phyloP scores from a whole-genome alignment of 805 yeast species.

The Saturnispora besseyi region DNA sequence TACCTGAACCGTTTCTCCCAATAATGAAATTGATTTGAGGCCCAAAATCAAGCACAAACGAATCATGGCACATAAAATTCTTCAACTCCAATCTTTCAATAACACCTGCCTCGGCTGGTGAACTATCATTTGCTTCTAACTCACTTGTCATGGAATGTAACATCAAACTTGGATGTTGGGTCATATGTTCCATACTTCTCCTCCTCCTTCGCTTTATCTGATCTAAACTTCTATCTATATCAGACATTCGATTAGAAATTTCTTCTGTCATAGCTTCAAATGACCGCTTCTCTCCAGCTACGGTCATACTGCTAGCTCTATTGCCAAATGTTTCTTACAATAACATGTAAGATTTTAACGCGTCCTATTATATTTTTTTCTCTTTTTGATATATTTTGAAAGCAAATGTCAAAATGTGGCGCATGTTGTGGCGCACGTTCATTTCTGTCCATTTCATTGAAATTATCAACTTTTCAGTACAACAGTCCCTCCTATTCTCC shows the following conservation, averaged over 20 bases:
- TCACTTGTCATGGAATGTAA: not conserved
- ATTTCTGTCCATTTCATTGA: not conserved
- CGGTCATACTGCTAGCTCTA: not conserved
- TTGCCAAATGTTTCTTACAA: not conserved
- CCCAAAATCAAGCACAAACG: constrained; percentile 66
- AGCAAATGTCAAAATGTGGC: not conserved
- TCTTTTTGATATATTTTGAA: not conserved
- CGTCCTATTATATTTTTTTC: not conserved
- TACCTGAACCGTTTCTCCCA: constrained; percentile 89
- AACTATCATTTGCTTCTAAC: constrained; percentile 15
- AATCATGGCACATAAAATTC: constrained; percentile 87
- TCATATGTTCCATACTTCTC: constrained; percentile 15
- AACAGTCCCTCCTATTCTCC: no score
- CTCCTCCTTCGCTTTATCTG: constrained; percentile 7
- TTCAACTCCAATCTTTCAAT: constrained; percentile 53
- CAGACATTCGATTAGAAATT: constrained; percentile 19
- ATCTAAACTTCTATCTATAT: constrained; percentile 18
- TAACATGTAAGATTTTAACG: not conserved
- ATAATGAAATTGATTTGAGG: constrained; percentile 78
- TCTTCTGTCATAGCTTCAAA: not conserved
- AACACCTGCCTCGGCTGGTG: constrained; percentile 51
- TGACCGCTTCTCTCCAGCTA: constrained; percentile 1
- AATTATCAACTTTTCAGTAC: no score
- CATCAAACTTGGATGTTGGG: constrained; percentile 14
- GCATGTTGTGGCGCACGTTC: not conserved